Percentiles rank a stretch among this genome's conserved stretches.
These are phyloP conservation scores for Aspergillus kassunensis DNA, from an alignment of 495 filamentous ascomycete genomes.

Conservation along the genomic window DNA sequence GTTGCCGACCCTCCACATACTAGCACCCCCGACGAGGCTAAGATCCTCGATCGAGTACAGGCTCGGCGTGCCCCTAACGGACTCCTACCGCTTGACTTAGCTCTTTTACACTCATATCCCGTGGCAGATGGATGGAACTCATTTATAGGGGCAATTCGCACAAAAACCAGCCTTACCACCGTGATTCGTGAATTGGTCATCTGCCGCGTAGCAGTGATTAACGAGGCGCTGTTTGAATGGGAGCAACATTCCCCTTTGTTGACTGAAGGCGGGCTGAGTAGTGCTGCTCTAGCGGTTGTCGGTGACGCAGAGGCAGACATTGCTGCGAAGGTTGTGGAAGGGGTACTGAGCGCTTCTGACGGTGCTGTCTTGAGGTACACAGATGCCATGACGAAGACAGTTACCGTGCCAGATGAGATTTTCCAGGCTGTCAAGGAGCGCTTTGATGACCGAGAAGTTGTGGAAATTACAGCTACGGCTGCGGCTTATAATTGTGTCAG, in stretches of 20 bases:
- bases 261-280: constrained; percentile 40
- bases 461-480: constrained; percentile 74
- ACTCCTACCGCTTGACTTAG: constrained; percentile 66
- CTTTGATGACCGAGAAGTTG: constrained; percentile 65
- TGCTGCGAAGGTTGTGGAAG: constrained; percentile 8
- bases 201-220: constrained; percentile 68
- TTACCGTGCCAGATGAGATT: constrained; percentile 57
- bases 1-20: constrained; percentile 53
- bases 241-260: constrained; percentile 67
- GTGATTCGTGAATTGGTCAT: constrained; percentile 69
- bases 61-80: constrained; percentile 60
- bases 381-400: constrained; percentile 70
- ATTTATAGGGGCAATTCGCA: constrained; percentile 72
- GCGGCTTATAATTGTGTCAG: constrained; percentile 88
- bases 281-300: constrained; percentile 45
- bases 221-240: constrained; percentile 77
- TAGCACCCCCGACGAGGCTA: constrained; percentile 38
- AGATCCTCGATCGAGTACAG: constrained; percentile 57
- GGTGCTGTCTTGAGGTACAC: constrained; percentile 64
- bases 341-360: constrained; percentile 52
- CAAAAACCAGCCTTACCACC: constrained; percentile 54
- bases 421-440: constrained; percentile 55
- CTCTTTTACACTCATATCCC: constrained; percentile 68
- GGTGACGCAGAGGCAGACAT: constrained; percentile 28
- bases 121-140: constrained; percentile 78